Evolutionary conservation across 371 early-diverging fungal genomes (phyloP), one percentile per base, ranked within the genome.

Genomic region (Mucor plumbeus): DNA sequence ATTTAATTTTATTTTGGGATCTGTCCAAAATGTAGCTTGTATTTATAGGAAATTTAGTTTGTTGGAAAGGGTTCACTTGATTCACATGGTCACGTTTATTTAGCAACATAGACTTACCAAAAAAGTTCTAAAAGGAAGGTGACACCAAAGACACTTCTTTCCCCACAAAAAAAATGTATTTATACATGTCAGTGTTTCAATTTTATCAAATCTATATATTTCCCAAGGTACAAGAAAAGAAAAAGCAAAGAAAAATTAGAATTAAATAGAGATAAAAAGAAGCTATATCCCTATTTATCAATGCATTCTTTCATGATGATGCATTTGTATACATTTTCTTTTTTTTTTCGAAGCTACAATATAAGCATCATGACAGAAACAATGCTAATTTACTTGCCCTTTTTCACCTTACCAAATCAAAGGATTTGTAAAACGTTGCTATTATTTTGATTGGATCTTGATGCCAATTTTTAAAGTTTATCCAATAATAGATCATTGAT

Each of bases 71-170:
- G 34, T 41, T 33, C 21, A 4, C 38, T 55, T 26, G 17, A 34
- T 70, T 65, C 70, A 55, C 70, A 69, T 69, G 64, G 54, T 69
- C 69, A 63, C 64, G 69, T 54, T 69, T 59, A n/a, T 59, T 53
- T 38, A 8, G 14, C 3, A 21, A 43, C 11, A 48, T 5, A 34
- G n/a, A 61, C 53, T 64, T 61, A 34, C 72, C 68, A 61, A 64
- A 68, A 64, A 26, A 21, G 61, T 56, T 58, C 39, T 4, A 58
- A 72, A 68, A 64, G 68, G 68, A 67, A 68, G 50, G 72, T 72
- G 21, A 15, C 33, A 68, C 72, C 17, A 67, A 19, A 35, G 7
- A 14, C 56, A 19, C 34, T 17, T 39, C 40, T 39, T 67, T 64
- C 72, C 68, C 72, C 72, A 71, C 72, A 67, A 48, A 48, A 48